Evolutionary conservation across 169 alveolate genomes (phyloP), one percentile per base, ranked within the genome.

Genomic region (Cryptosporidium parvum): DNA sequence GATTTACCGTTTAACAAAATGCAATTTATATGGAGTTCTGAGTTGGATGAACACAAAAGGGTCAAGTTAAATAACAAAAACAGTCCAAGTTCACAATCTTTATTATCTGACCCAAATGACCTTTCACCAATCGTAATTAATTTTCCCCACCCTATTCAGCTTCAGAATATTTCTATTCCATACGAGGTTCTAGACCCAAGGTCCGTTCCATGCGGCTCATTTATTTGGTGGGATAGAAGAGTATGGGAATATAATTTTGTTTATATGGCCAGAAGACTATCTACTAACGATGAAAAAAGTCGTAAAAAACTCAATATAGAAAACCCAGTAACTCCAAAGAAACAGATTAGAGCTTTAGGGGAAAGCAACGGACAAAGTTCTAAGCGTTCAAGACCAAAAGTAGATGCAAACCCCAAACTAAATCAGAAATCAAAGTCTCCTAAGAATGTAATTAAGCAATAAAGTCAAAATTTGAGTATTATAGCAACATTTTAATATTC

Each of bases 151-250:
- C 89, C 89, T 18, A 80, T 80, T 48, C 89, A 80, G 44, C 75
- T 80, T 33, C 89, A 80, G 39, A 80, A 80, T 39, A 29, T 29
- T 44, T 80, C 80, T 10, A 42, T 80, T 21, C 89, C 89, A n/a
- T 80, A 61, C 37, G 89, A 80, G 31, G 75, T 80, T 2, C 52
- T 80, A 18, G 89, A 80, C 45, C 75, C 89, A 61, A 59, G 89
- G 21, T 80, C 89, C 10, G 80, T 80, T 26, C 75, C 89, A n/a
- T 42, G 45, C 29, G 89, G 89, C 3, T 35, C 89, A 9, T 80
- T 80, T 29, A 42, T 80, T 44, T 80, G 89, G 89, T 80, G 89
- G 89, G 89, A 80, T 39, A 80, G 89, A 65, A 80, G 75, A 80
- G 75, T 80, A 45, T 80, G 89, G 89, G 89, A 80, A 29, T 80